These are phyloP conservation scores for Glycyrrhiza uralensis DNA, from an alignment of 306 rosid genomes.

Conservation along the genomic window DNA sequence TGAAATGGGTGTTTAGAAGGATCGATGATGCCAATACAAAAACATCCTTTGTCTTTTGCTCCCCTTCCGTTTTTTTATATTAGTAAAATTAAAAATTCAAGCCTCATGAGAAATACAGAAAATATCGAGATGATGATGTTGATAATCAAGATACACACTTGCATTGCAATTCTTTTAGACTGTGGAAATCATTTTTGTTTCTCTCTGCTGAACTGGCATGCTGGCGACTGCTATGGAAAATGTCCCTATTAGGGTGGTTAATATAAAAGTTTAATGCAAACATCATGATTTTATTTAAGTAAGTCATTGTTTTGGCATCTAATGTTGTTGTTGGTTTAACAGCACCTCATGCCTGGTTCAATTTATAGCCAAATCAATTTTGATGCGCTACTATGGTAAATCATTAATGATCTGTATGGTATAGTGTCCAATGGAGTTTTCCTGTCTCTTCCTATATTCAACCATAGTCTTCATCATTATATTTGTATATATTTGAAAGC, in stretches of 20 bases:
- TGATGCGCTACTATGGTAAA: neutral
- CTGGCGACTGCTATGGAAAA: neutral
- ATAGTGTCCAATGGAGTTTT: neutral
- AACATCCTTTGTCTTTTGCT: too few species aligned
- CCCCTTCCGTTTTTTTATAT: neutral
- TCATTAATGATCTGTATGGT: constrained; percentile 9
- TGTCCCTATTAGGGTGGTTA: neutral
- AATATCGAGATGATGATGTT: neutral
- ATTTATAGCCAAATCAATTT: neutral
- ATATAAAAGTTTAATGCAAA: neutral
- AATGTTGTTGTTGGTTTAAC: neutral
- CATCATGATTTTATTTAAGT: neutral
- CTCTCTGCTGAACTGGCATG: neutral
- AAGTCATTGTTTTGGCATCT: neutral
- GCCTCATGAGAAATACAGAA: neutral
- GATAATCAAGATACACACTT: neutral
- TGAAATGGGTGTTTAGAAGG: too few species aligned
- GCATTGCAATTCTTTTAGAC: neutral
- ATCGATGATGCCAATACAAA: too few species aligned
- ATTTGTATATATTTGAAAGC: neutral
- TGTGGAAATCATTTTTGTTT: constrained; percentile 1
- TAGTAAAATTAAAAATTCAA: neutral
- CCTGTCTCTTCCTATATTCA: neutral
- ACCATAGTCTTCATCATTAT: neutral
- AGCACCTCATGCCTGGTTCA: neutral